Base-by-base conservation (phyloP, 2,329 filamentous ascomycete genomes). In the Botryotinia calthae region DNA sequence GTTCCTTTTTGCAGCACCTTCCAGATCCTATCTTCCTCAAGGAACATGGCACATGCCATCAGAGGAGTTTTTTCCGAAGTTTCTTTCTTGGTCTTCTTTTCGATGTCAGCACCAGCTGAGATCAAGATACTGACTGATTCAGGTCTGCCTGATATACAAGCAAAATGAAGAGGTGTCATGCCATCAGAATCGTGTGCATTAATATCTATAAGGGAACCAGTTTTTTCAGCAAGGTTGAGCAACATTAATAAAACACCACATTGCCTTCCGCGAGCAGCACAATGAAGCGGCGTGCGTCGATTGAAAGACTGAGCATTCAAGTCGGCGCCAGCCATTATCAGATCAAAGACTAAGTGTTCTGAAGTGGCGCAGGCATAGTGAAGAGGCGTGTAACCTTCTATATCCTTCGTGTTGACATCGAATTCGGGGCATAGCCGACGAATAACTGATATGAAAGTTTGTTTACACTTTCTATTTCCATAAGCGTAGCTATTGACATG, bases 201-300 rank as follows among this genome's bases (percentile, higher is more conserved):
- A 28, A 76, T 25, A 2, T 46, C n/a, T 20, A 68, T 56, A 0
- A 37, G 18, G 0, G 59, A 46, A 28, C 37, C 56, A 31, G 51
- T 65, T 12, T 37, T 8, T 42, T 72, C 51, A 63, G 37, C 40
- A 28, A 64, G 22, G 20, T 51, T n/a, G 5, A 74, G 59, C 14
- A 77, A 62, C 40, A 77, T 71, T 1, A 83, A 82, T 28, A 86
- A 70, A 48, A 70, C 58, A 44, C 76, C 74, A 58, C 65, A 73
- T 46, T 73, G 56, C 16, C 72, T 42, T 12, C 62, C 69, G 22
- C 72, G 64, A 37, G 75, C 69, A 37, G 76, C 74, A 44, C 73
- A 66, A 48, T 76, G 76, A 48, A 77, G 56, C 16, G 71, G 70
- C 5, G 73, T 75, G 16, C 48, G 71, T 6, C 59, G 64, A 31